Conservation (phyloP, 768 basidiomycete species). For the Podaxis carcinomalis region DNA sequence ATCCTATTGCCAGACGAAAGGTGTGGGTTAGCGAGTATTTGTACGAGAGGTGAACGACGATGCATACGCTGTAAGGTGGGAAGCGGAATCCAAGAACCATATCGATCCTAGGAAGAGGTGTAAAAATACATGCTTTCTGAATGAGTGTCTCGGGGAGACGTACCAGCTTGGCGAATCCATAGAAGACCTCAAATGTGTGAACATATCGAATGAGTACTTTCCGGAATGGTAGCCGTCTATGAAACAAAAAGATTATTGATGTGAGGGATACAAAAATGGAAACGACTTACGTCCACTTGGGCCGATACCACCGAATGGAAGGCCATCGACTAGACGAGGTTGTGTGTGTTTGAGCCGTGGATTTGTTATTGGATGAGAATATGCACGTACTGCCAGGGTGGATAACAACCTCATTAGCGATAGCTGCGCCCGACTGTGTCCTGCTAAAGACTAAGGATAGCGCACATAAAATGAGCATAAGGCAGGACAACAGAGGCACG, state of each 20-base stretch:
- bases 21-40: neutral
- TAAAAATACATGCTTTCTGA: neutral
- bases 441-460: constrained; percentile 50
- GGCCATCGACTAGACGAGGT: constrained; percentile 40
- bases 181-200: constrained; percentile 69
- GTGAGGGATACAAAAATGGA: neutral
- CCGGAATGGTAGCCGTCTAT: constrained; percentile 69
- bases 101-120: constrained; percentile 38
- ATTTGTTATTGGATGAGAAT: too few species aligned
- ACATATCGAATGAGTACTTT: constrained; percentile 71
- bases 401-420: constrained; percentile 70
- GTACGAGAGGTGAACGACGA: neutral
- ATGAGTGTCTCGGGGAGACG: constrained; percentile 8
- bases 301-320: constrained; percentile 76
- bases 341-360: neutral
- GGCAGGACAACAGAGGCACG: neutral
- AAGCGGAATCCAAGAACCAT: constrained; percentile 46
- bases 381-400: constrained; percentile 47
- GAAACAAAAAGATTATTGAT: neutral
- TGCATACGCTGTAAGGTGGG: constrained; percentile 53
- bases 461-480: neutral
- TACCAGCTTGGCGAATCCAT: constrained; percentile 58
- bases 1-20: neutral
- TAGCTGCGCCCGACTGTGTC: constrained; percentile 67
- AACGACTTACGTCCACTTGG: constrained; percentile 60